phyloP scores from a whole-genome alignment of 768 basidiomycete genomes.

The Dacryopinax primogenitus region DNA sequence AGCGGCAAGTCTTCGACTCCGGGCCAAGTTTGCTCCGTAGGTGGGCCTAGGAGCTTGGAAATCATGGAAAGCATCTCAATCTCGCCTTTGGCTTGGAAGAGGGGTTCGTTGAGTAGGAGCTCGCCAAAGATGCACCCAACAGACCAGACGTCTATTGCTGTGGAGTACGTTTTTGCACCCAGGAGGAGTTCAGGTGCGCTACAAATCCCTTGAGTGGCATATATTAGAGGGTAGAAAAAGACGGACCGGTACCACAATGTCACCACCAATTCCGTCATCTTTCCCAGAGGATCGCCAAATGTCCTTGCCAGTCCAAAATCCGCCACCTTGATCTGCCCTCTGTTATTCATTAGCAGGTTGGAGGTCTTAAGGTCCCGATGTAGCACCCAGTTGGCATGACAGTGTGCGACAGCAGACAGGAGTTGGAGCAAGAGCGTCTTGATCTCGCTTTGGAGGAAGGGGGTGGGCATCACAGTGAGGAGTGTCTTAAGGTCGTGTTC shows the following conservation, averaged over 20 bases:
- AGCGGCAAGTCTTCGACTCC: conserved; percentile 67
- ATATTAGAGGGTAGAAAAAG: conserved; percentile 15
- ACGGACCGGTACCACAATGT: conserved; percentile 96
- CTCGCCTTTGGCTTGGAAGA: conserved; percentile 96
- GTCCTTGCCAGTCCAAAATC: conserved; percentile 94
- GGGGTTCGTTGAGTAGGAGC: conserved; percentile 81
- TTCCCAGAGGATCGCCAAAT: conserved; percentile 94
- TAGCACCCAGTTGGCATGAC: conserved; percentile 94
- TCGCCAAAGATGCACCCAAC: conserved; percentile 98
- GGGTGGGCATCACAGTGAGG: conserved; percentile 85
- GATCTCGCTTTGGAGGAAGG: conserved; percentile 95
- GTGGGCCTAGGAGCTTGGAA: conserved; percentile 89
- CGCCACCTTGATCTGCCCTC: conserved; percentile 95
- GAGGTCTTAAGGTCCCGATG: conserved; percentile 97
- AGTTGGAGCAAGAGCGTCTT: conserved; percentile 93
- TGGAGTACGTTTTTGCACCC: conserved; percentile 86
- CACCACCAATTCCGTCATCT: conserved; percentile 94
- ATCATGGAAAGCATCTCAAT: conserved; percentile 87
- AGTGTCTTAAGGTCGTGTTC: conserved; percentile 98
- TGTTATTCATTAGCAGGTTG: conserved; percentile 96
- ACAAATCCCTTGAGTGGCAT: conserved; percentile 11
- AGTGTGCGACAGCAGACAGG: conserved; percentile 82
- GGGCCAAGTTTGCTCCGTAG: conserved; percentile 76
- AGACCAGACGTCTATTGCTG: conserved; percentile 96
- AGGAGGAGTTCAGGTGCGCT: conserved; percentile 93